phyloP scores from a whole-genome alignment of 345 rosid genomes.

The Euphorbia lathyris region DNA sequence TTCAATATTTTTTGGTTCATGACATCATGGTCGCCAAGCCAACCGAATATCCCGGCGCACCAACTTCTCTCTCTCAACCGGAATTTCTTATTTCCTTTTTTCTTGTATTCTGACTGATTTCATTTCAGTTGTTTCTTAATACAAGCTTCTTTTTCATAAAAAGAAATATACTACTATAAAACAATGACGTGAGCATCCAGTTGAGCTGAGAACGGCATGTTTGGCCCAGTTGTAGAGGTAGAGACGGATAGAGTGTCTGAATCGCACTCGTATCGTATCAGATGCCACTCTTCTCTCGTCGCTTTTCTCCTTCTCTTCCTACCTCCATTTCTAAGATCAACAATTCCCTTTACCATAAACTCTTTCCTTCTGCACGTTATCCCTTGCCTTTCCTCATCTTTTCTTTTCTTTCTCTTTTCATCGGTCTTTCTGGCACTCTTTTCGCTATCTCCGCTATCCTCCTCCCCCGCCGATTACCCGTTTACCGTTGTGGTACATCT shows the following conservation, averaged over 20 bases:
- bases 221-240: not conserved
- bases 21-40: too few relatives aligned
- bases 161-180: too few relatives aligned
- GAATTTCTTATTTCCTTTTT: too few relatives aligned
- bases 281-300: conserved; percentile 39
- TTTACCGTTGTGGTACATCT: conserved; percentile 60
- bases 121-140: too few relatives aligned
- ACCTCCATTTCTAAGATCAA: conserved; percentile 41
- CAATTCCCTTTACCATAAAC: conserved; percentile 44
- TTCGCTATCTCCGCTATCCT: conserved; percentile 49
- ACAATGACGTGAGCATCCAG: too few relatives aligned
- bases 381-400: conserved; percentile 44
- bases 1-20: too few relatives aligned
- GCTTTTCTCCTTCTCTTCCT: conserved; percentile 33
- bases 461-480: conserved; percentile 32
- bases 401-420: conserved; percentile 46
- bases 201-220: too few relatives aligned
- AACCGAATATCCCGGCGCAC: too few relatives aligned
- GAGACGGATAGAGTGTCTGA: not conserved
- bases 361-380: conserved; percentile 29
- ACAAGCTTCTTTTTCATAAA: too few relatives aligned
- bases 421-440: conserved; percentile 59
- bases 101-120: too few relatives aligned
- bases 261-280: not conserved
- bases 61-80: too few relatives aligned